These are phyloP conservation scores for Escovopsis sp. DNA, from an alignment of 2,329 filamentous ascomycete genomes.

Conservation along the genomic window DNA sequence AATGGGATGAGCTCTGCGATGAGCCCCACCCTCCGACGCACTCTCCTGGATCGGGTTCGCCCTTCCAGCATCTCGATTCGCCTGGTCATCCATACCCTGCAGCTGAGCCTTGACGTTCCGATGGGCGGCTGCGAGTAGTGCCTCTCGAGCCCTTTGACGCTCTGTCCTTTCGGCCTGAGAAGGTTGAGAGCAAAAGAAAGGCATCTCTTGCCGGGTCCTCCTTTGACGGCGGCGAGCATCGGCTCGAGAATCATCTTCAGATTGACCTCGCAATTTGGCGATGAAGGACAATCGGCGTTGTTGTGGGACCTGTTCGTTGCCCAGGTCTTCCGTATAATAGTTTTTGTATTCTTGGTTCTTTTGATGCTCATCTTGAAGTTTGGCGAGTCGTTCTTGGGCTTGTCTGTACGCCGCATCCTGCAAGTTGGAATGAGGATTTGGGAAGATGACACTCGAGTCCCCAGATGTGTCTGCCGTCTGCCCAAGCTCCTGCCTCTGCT, in stretches of 20 bases:
- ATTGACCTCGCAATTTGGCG: conserved; percentile 44
- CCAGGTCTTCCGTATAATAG: conserved; percentile 50
- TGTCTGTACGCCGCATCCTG: conserved; percentile 81
- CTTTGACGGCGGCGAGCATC: conserved; percentile 55
- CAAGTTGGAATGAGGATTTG: conserved; percentile 47
- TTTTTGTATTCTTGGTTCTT: conserved; percentile 52
- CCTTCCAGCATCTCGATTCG: conserved; percentile 64
- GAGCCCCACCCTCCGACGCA: conserved; percentile 68
- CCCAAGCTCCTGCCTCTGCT: conserved; percentile 25
- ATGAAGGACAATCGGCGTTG: conserved; percentile 33
- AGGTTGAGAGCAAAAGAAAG: conserved; percentile 53
- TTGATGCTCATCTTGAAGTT: conserved; percentile 57
- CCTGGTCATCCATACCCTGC: conserved; percentile 66
- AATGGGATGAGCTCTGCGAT: conserved; percentile 51
- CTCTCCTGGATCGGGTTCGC: conserved; percentile 52
- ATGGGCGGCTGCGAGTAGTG: conserved; percentile 63
- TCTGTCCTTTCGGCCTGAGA: conserved; percentile 59
- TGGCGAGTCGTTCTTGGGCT: conserved; percentile 69
- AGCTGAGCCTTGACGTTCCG: conserved; percentile 72
- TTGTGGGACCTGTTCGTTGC: conserved; percentile 13
- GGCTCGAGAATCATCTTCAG: conserved; percentile 51
- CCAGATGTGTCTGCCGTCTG: conserved; percentile 28
- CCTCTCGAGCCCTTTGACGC: conserved; percentile 58
- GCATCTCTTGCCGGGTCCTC: conserved; percentile 67
- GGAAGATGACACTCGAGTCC: conserved; percentile 16